Evolutionary conservation across 2,329 filamentous ascomycete species (phyloP), one percentile per base, ranked within the genome.

Genomic region (Metarhizium guizhouense): DNA sequence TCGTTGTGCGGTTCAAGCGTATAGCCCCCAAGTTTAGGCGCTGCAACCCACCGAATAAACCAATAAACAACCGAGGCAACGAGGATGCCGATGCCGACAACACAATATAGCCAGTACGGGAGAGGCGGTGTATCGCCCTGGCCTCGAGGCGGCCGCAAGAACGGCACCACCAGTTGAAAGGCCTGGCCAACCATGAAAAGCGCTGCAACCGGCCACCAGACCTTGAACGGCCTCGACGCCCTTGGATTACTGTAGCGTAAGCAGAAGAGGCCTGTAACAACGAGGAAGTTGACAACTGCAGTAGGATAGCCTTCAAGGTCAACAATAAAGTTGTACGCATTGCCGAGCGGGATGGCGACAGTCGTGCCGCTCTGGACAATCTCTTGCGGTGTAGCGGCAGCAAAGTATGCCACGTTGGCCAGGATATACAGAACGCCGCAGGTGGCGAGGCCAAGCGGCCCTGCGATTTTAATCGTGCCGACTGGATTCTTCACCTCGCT

Each of bases 281-380:
- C 54, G 34, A 56, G 50, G 14, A 53, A 30, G 45, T 56, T 10
- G 16, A 57, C 43, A 29, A 57, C 47, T 10, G 56, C 40, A 2
- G 30, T 38, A 11, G 56, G 56, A 10, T 57, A 57, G 11, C 56
- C 56, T 16, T 55, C 56, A 36, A 85, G 65, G 58, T 82, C 79
- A 52, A 82, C 74, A 45, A 85, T 77, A 62, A 88, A 88, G 68
- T 84, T 85, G 67, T 88, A 88, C 0, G 85, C 84, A 16, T 84
- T 78, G 0, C 85, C 85, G 0, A 84, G 80, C 0, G 86, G 86
- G 1, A 85, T 85, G 0, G 83, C 85, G 3, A 87, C 67, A 2
- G 83, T 81, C 18, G 82, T 77, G 52, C 83, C 81, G 0, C 80
- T 81, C 4, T 71, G 75, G 6, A 79, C 79, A 4, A 86, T 70